These are phyloP conservation scores for Blastobotrys niveus DNA, from an alignment of 1,139 yeast genomes.

Conservation along the genomic window DNA sequence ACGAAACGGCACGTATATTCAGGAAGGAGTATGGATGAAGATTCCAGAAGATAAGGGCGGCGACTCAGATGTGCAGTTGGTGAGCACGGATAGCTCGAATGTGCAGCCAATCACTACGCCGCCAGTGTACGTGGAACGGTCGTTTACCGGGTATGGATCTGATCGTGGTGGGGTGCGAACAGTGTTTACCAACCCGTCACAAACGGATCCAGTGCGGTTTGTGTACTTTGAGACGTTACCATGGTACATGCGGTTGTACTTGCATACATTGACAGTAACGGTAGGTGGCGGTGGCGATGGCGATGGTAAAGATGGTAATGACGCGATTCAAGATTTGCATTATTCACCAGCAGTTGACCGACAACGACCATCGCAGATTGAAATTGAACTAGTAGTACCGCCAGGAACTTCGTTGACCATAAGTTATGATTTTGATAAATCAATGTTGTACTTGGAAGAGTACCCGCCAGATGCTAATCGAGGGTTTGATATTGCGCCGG, in stretches of 20 bases:
- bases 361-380: constrained; percentile 76
- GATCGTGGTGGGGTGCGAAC: constrained; percentile 87
- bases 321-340: constrained; percentile 41
- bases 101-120: constrained; percentile 43
- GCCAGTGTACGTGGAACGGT: constrained; percentile 72
- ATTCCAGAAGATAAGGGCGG: constrained; percentile 1
- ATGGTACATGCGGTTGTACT: constrained; percentile 84
- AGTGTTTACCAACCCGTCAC: constrained; percentile 61
- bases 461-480: constrained; percentile 99
- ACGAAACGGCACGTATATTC: background rate
- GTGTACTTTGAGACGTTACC: constrained; percentile 80
- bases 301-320: constrained; percentile 6
- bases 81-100: constrained; percentile 22
- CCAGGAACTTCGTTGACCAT: constrained; percentile 56
- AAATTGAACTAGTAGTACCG: constrained; percentile 59
- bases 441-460: constrained; percentile 76
- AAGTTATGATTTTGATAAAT: constrained; percentile 79
- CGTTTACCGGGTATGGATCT: constrained; percentile 87
- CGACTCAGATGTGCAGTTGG: constrained; percentile 1
- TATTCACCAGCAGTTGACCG: constrained; percentile 80
- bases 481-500: constrained; percentile 93
- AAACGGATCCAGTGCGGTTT: constrained; percentile 42
- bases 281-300: constrained; percentile 13
- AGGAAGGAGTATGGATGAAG: constrained; percentile 6
- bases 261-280: constrained; percentile 52